Percentiles rank a stretch among this genome's conserved stretches.
Evolutionary conservation across 345 rosid genomes (phyloP).

Genomic region (Rhodamnia argentea): DNA sequence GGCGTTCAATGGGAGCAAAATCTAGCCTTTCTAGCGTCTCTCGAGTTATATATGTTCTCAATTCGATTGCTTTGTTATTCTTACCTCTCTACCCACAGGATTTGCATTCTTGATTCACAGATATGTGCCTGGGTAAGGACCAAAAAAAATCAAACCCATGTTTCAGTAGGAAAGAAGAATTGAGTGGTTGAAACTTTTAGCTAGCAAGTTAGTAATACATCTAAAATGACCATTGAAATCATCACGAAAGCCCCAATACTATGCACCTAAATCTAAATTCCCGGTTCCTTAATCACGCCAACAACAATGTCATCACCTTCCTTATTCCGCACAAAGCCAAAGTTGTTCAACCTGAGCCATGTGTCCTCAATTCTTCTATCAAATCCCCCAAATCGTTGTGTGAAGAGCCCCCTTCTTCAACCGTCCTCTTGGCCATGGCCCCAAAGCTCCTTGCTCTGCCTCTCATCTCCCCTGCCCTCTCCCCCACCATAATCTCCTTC

Average conservation of each 20-base stretch:
- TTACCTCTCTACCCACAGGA: accelerated
- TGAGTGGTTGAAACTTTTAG: not conserved
- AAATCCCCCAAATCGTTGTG: constrained; percentile 11
- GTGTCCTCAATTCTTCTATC: constrained; percentile 7
- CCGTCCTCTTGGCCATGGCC: constrained; percentile 15
- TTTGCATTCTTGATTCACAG: not conserved
- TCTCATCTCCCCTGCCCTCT: constrained; percentile 13
- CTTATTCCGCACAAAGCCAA: not conserved
- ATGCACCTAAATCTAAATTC: not conserved
- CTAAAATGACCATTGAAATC: not conserved
- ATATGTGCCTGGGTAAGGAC: not conserved
- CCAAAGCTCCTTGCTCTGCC: constrained; percentile 12
- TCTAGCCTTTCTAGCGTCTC: not conserved
- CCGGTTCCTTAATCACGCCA: not conserved
- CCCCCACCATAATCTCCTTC: constrained; percentile 26
- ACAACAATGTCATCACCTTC: not conserved
- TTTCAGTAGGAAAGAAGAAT: not conserved
- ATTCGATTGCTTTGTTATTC: not conserved
- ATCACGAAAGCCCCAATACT: not conserved
- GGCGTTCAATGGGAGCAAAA: no score
- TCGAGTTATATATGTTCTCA: not conserved
- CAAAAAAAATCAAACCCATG: not conserved
- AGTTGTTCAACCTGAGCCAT: not conserved
- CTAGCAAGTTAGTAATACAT: not conserved
- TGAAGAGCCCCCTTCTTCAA: constrained; percentile 33